Percentiles rank a stretch among this genome's conserved stretches.
phyloP scores from a whole-genome alignment of 2,329 filamentous ascomycete species.

The Colletotrichum aenigma region DNA sequence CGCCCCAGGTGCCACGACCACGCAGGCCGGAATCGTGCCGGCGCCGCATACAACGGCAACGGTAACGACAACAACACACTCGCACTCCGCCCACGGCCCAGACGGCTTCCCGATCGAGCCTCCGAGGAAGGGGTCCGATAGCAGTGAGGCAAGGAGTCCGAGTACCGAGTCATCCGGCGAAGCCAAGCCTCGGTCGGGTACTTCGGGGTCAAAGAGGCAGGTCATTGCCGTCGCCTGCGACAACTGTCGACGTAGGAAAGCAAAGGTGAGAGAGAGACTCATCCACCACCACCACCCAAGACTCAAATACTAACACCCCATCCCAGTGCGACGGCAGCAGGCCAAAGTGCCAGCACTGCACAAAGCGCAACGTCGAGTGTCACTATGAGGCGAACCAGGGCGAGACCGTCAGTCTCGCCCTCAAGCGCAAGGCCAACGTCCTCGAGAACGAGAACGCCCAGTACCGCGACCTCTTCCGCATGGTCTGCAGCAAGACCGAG shows the following conservation, averaged over 20 bases:
- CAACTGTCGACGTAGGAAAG: constrained; percentile 13
- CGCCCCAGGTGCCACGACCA: not conserved
- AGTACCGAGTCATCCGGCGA: constrained; percentile 8
- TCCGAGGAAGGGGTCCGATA: not conserved
- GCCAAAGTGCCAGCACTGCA: constrained; percentile 17
- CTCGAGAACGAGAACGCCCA: constrained; percentile 20
- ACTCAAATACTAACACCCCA: not conserved
- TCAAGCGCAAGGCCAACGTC: constrained; percentile 22
- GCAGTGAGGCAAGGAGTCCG: not conserved
- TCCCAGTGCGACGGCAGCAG: constrained; percentile 14
- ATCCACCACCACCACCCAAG: not conserved
- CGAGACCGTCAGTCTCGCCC: constrained; percentile 19
- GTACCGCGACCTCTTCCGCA: constrained; percentile 22
- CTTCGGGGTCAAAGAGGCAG: constrained; percentile 1
- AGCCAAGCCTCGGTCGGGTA: not conserved
- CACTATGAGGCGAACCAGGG: constrained; percentile 19
- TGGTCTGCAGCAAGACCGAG: constrained; percentile 20
- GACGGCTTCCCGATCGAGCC: not conserved
- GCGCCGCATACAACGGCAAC: not conserved
- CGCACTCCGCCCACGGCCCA: not conserved
- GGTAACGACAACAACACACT: not conserved
- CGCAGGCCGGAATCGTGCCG: not conserved
- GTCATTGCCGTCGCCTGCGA: constrained; percentile 18
- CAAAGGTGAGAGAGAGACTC: constrained; percentile 11
- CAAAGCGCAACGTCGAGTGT: constrained; percentile 9